These are phyloP conservation scores for Boletus barrowsii DNA, from an alignment of 768 basidiomycete genomes.

Conservation along the genomic window DNA sequence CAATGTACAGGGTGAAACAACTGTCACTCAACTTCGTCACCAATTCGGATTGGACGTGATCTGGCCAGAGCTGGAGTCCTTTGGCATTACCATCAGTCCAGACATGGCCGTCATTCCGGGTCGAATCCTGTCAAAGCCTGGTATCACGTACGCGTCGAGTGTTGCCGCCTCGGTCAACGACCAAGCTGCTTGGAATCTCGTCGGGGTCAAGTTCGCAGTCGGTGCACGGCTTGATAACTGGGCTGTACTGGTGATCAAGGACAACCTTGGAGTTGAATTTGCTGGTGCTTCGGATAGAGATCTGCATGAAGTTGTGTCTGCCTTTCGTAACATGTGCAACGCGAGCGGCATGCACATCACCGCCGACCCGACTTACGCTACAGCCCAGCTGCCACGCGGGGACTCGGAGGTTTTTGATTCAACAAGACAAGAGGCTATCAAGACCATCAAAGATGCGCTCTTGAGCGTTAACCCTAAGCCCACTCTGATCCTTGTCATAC, in stretches of 20 bases:
- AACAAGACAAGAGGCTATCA: background rate
- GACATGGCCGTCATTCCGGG: background rate
- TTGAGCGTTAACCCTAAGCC: background rate
- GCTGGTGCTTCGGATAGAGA: background rate
- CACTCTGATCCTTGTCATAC: background rate
- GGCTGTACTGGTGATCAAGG: background rate
- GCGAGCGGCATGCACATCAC: background rate
- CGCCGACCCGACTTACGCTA: background rate
- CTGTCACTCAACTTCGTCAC: background rate
- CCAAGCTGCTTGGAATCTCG: background rate
- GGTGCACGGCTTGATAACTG: background rate
- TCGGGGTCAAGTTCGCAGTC: background rate
- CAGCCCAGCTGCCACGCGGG: background rate
- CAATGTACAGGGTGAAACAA: background rate
- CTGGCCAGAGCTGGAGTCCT: background rate
- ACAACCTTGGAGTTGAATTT: background rate
- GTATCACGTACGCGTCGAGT: background rate
- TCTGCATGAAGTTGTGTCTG: background rate
- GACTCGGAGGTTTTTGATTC: background rate
- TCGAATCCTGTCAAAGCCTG: background rate
- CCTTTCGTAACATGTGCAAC: background rate
- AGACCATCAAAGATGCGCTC: background rate
- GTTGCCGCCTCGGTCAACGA: background rate
- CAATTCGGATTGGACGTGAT: background rate
- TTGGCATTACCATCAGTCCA: background rate